A percentile compares a stretch with the other conserved stretches of the same genome.
phyloP scores from a whole-genome alignment of 2,329 filamentous ascomycete species.

The Ascocoryne sarcoides region DNA sequence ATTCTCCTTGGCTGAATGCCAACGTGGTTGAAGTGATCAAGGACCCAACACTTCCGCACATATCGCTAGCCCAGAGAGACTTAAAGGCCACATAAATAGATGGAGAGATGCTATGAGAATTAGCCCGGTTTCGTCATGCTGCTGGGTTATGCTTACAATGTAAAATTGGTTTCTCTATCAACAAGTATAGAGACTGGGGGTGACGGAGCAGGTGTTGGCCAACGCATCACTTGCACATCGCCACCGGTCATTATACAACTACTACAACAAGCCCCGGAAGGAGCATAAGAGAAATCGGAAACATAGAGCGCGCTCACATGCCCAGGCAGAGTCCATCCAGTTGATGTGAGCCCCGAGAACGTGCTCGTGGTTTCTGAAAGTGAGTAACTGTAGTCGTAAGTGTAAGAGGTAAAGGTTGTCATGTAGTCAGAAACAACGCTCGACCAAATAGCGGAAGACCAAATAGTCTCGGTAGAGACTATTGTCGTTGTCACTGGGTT shows the following conservation, averaged over 20 bases:
- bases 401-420: not conserved
- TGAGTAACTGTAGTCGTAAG: not conserved
- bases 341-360: not conserved
- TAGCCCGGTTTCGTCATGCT: not conserved
- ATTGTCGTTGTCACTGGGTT: not conserved
- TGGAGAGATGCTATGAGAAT: conserved; percentile 1
- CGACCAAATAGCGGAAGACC: not conserved
- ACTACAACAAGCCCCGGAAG: conserved; percentile 1
- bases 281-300: conserved; percentile 17
- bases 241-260: conserved; percentile 1
- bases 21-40: not conserved
- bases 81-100: conserved; percentile 2
- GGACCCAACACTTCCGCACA: not conserved
- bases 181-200: conserved; percentile 1
- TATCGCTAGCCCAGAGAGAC: not conserved
- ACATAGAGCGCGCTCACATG: not conserved
- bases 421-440: not conserved
- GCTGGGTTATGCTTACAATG: not conserved
- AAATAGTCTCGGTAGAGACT: not conserved
- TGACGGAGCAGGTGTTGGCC: conserved; percentile 2
- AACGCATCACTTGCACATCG: not conserved
- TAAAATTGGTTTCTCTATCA: not conserved
- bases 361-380: not conserved
- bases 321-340: not conserved
- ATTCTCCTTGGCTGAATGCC: not conserved